These are phyloP conservation scores for Madurella mycetomatis DNA, from an alignment of 2,329 filamentous ascomycete species.

Conservation along the genomic window DNA sequence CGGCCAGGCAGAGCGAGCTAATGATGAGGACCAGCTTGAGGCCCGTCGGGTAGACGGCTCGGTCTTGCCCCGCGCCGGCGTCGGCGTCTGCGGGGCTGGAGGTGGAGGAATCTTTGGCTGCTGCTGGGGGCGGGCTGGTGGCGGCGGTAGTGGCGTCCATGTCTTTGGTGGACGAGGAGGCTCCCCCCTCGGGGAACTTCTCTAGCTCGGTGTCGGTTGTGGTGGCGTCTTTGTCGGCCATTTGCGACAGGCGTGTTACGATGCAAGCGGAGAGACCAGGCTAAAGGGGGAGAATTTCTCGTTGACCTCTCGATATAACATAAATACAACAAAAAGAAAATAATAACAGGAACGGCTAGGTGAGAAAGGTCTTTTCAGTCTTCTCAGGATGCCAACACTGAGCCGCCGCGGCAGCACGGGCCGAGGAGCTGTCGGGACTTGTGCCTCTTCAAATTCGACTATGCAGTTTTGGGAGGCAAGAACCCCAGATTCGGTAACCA, in stretches of 20 bases:
- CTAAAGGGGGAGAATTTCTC: no score
- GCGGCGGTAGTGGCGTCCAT: neutral
- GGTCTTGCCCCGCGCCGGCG: slow-evolving; percentile 13
- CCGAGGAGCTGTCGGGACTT: no score
- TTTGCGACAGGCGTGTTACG: neutral
- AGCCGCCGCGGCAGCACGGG: neutral
- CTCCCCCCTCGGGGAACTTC: slow-evolving; percentile 2
- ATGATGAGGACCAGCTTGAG: slow-evolving; percentile 40
- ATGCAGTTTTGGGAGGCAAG: no score
- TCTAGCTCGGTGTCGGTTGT: slow-evolving; percentile 20
- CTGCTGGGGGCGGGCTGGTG: neutral
- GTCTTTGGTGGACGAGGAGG: neutral
- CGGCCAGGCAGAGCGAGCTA: slow-evolving; percentile 40
- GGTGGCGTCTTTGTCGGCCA: slow-evolving; percentile 15
- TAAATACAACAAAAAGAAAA: no score
- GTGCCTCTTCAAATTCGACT: no score
- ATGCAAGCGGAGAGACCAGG: no score
- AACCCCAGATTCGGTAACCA: neutral
- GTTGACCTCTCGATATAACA: no score
- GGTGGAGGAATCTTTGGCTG: neutral
- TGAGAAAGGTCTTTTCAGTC: no score
- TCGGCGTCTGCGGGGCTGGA: slow-evolving; percentile 4
- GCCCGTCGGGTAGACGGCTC: slow-evolving; percentile 37
- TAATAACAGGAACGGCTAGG: no score
- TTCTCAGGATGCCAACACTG: neutral